Evolutionary conservation across 2,329 filamentous ascomycete species (phyloP), one percentile per base, ranked within the genome.

Genomic region (Xylariaceae sp.): DNA sequence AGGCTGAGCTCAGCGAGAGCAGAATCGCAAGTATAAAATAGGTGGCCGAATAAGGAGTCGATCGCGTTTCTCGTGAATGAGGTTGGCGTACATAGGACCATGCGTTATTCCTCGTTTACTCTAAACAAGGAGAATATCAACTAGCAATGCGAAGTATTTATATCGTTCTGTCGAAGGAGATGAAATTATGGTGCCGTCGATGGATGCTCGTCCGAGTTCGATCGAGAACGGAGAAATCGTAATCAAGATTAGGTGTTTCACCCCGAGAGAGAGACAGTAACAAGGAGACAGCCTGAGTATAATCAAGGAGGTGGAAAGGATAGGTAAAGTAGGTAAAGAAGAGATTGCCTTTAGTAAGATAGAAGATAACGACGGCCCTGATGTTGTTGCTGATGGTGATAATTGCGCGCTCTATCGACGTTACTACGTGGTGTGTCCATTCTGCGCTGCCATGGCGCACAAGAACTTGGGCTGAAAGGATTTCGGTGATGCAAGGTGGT

Each of bases 401-500:
- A 36, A 26, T 42, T 6, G 18, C 37, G 16, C 5, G 16, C 27
- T 49, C 37, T 18, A 32, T 11, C 3, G 18, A 21, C 5, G 33
- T 24, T 41, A 42, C 36, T 42, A 33, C 23, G 46, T 47, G 35
- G 30, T 48, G 35, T 29, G 43, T 27, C 42, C 50, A 42, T 48
- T 7, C 42, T 41, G 36, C 23, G 32, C 18, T 39, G 26, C 20
- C 42, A 30, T 42, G 24, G 39, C 40, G 41, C 52, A 55, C 40
- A 18, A 27, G 39, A 44, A 35, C 20, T 48, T 21, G 35, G 32
- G 40, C 7, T 32, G 32, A 41, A 18, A 37, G 37, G 43, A 24
- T 35, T 42, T 33, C n/a, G 21, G 50, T 40, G 29, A 45, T 45
- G 49, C 45, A 46, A 59, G 50, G 50, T 58, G 53, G 60, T 57